Conservation (phyloP, 1,139 yeast species). For the Debaryomyces coudertii region DNA sequence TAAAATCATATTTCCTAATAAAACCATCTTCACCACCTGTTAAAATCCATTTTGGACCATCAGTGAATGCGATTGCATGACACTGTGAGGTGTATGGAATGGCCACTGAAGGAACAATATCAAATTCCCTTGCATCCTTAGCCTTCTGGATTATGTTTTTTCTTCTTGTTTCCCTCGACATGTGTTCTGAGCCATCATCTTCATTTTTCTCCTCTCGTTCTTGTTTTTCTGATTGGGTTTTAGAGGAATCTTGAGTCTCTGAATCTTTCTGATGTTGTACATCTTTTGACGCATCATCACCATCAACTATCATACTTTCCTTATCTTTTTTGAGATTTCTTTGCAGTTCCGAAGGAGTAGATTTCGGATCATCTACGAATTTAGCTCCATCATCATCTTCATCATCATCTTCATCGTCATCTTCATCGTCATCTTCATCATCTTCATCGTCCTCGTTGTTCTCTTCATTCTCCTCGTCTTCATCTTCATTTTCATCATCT, state of each 20-base stretch:
- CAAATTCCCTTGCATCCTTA: constrained; percentile 51
- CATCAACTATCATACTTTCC: constrained; percentile 19
- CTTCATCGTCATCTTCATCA: constrained; percentile 20
- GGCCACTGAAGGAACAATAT: constrained; percentile 69
- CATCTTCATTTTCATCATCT: constrained; percentile 26
- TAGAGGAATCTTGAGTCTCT: constrained; percentile 13
- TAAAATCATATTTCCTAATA: constrained; percentile 84
- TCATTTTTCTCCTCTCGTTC: constrained; percentile 9
- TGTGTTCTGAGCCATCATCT: neutral
- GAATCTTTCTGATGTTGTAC: constrained; percentile 21
- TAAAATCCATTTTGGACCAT: constrained; percentile 84
- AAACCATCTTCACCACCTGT: constrained; percentile 98
- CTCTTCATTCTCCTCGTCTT: constrained; percentile 22
- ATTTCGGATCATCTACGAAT: constrained; percentile 12
- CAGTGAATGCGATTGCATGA: constrained; percentile 76
- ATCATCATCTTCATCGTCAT: constrained; percentile 19
- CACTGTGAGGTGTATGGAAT: constrained; percentile 72
- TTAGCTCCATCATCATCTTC: constrained; percentile 23
- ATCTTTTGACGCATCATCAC: constrained; percentile 21
- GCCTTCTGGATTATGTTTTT: constrained; percentile 47
- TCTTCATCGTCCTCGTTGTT: constrained; percentile 23
- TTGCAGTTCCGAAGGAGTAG: constrained; percentile 15
- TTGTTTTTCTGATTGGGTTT: constrained; percentile 17
- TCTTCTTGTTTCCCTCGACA: constrained; percentile 27
- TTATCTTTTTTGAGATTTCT: constrained; percentile 21